phyloP scores from a whole-genome alignment of 208 protist species.

The Trypanosoma platydactyli region DNA sequence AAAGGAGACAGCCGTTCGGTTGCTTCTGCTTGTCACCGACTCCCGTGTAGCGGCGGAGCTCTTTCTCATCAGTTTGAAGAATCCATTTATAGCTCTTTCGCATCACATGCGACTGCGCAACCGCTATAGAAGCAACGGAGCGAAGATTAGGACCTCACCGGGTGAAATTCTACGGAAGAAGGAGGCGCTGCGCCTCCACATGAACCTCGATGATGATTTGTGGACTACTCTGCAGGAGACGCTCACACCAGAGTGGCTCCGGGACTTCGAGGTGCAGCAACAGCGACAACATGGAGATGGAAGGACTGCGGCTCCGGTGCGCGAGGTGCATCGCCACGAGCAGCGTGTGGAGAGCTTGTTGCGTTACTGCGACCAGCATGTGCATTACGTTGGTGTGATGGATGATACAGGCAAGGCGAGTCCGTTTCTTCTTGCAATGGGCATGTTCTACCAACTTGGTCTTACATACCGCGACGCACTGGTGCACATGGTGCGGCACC shows the following conservation, averaged over 20 bases:
- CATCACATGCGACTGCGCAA: conserved; percentile 44
- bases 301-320: conserved; percentile 27
- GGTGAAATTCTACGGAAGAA: conserved; percentile 53
- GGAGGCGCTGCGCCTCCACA: conserved; percentile 41
- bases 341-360: conserved; percentile 57
- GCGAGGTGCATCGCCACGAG: conserved; percentile 47
- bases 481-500: conserved; percentile 62
- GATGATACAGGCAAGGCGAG: conserved; percentile 69
- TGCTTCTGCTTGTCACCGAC: conserved; percentile 59
- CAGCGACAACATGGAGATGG: conserved; percentile 8
- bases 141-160: conserved; percentile 36
- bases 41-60: conserved; percentile 71
- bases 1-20: not conserved
- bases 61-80: conserved; percentile 59
- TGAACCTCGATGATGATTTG: conserved; percentile 76
- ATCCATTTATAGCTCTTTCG: conserved; percentile 49
- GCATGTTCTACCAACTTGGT: conserved; percentile 38
- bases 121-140: conserved; percentile 28
- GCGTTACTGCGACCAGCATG: conserved; percentile 62
- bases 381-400: conserved; percentile 75
- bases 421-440: conserved; percentile 72
- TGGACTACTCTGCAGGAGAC: conserved; percentile 41
- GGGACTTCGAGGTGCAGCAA: conserved; percentile 22
- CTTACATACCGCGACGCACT: conserved; percentile 60
- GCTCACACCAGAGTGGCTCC: conserved; percentile 31